phyloP scores from a whole-genome alignment of 495 filamentous ascomycete species.

The Penicillium diatomitis region DNA sequence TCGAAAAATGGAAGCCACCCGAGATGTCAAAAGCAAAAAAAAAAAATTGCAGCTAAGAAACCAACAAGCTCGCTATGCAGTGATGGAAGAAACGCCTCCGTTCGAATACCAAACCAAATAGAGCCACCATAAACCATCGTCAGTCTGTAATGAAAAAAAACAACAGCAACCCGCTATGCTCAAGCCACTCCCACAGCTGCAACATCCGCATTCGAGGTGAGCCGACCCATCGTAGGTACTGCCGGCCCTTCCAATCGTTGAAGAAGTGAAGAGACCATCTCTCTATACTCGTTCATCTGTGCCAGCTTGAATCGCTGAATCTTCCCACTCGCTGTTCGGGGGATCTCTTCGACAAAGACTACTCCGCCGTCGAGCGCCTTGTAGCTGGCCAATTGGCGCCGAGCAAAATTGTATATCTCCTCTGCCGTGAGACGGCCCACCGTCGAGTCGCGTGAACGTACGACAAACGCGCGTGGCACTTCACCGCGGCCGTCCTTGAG shows the following conservation, averaged over 20 bases:
- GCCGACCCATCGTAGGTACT: not conserved
- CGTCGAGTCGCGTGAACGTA: constrained; percentile 30
- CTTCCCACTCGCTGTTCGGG: constrained; percentile 72
- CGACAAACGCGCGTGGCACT: constrained; percentile 65
- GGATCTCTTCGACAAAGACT: constrained; percentile 62
- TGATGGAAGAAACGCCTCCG: too few species aligned
- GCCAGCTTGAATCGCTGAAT: constrained; percentile 49
- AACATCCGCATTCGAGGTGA: constrained; percentile 8
- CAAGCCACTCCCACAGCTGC: constrained; percentile 5
- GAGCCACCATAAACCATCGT: too few species aligned
- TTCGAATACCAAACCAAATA: too few species aligned
- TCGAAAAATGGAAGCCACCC: too few species aligned
- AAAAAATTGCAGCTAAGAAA: too few species aligned
- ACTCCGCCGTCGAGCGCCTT: constrained; percentile 67
- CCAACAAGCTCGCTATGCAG: too few species aligned
- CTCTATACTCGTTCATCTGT: constrained; percentile 37
- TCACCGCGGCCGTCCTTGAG: constrained; percentile 47
- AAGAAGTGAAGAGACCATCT: constrained; percentile 36
- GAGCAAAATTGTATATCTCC: constrained; percentile 54
- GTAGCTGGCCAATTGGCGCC: constrained; percentile 50
- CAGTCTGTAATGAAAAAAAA: not conserved
- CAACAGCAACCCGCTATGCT: constrained; percentile 1
- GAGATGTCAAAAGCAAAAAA: too few species aligned
- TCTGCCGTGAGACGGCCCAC: constrained; percentile 36
- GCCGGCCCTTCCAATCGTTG: constrained; percentile 18